Evolutionary conservation across 2,329 filamentous ascomycete species (phyloP), one percentile per base, ranked within the genome.

Genomic region (Acarospora socialis): DNA sequence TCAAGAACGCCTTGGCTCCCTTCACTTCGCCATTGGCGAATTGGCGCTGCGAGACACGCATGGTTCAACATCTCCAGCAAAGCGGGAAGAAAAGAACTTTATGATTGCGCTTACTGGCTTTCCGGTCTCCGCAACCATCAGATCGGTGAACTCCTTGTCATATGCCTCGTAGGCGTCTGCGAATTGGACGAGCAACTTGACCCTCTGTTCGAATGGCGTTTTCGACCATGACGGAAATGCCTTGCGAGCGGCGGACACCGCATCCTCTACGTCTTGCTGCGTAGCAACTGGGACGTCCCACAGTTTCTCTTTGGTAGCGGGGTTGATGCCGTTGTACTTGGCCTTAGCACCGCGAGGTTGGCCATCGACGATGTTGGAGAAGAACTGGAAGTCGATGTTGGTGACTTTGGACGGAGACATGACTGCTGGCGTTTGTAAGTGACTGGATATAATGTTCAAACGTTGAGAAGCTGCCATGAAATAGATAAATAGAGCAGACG

Each of bases 91-190:
- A n/a, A n/a, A n/a, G 34, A 35, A n/a, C 17, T 22, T 10, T 16
- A 17, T 25, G 7, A 30, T 17, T 13, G 8, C 20, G 17, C 43
- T 20, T 40, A 60, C 52, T 4, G 66, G 66, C 46, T 70, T 70
- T n/a, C 67, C 66, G 15, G 61, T 63, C 47, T 69, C 66, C 32
- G 51, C 54, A 42, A 55, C 56, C 22, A 69, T 47, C 7, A 69
- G 50, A 21, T 55, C 53, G 9, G 54, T 48, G 28, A 72, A 51
- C 30, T 63, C 56, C 1, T 59, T 51, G 4, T 52, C 46, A 26
- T 66, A 53, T 4, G 51, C 47, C 21, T 52, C 45, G 13, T 68
- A 45, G 7, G 53, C 47, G 9, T 60, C 54, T 21, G 56, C 54
- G 16, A 65, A 50, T 29, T 55, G 54, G 21, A 49, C 46, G 5